Evolutionary conservation across 257 asterid species (phyloP), one percentile per base, ranked within the genome.

Genomic region (Ehretia macrophylla): DNA sequence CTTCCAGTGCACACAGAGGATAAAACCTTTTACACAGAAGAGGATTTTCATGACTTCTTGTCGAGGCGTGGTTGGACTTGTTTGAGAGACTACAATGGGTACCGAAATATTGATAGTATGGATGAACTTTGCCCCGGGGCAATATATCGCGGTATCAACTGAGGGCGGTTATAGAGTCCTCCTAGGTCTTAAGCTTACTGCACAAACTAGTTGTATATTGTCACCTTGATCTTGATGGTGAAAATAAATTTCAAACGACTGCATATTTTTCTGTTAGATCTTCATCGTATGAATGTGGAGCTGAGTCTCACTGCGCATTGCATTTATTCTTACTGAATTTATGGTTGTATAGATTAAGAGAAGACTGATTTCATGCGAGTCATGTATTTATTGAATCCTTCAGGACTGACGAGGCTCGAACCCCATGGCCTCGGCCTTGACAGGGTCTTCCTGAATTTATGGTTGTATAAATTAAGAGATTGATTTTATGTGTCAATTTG

Each of bases 1-100:
- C 18, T 70, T 51, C 66, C 66, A 32, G 67, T 70, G 27, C 75
- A 60, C 12, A 52, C 75, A 2, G 75, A 64, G 56, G 75, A 64
- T 48, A 64, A 63, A 56, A 70, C 67, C 18, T 22, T 70, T n/a
- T 70, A 70, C 42, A 64, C 67, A 1, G 75, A 64, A 47, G 75
- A 64, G 0, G 75, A 70, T 22, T 64, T 70, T 17, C 66, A 19
- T 8, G 67, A 64, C 50, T 70, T 70, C 67, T 59, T 70, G 45
- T 45, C 63, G 11, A 69, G 71, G 4, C 71, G 71, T 46, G 67
- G 71, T 10, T 70, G 60, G 59, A 37, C 56, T 32, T 65, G 75
- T 58, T 47, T 70, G 59, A 64, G 75, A 60, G 75, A 70, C 56
- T 64, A 58, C 1, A 49, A 70, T 37, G 58, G 70, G 18, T 59